Evolutionary conservation across 208 protist genomes (phyloP).

Genomic region (Trypanosoma mega): DNA sequence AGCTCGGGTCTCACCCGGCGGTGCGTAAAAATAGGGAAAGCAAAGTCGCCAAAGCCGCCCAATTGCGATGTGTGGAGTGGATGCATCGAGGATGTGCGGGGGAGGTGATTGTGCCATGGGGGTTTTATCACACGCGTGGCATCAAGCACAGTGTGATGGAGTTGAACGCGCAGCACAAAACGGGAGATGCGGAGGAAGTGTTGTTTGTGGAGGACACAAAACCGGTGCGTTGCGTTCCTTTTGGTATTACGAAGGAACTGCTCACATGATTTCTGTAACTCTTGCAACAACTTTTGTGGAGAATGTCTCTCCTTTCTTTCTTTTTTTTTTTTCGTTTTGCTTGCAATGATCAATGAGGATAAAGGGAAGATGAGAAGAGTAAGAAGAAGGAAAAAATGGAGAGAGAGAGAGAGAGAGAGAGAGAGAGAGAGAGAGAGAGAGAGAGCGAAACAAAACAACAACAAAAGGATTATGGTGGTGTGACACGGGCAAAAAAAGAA

Average conservation of each 20-base stretch:
- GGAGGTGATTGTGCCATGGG: slow-evolving; percentile 90
- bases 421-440: no score
- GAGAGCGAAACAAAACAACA: no score
- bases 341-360: not conserved
- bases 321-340: slow-evolving; percentile 2
- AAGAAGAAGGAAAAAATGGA: no score
- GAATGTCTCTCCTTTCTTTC: slow-evolving; percentile 5
- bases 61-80: slow-evolving; percentile 69
- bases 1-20: slow-evolving; percentile 63
- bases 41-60: slow-evolving; percentile 72
- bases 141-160: slow-evolving; percentile 80
- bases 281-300: not conserved
- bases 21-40: slow-evolving; percentile 68
- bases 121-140: slow-evolving; percentile 81
- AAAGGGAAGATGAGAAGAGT: no score
- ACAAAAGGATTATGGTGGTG: no score
- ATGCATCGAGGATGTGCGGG: slow-evolving; percentile 58
- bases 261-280: slow-evolving; percentile 26
- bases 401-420: no score
- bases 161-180: slow-evolving; percentile 29
- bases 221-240: slow-evolving; percentile 66
- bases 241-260: slow-evolving; percentile 73
- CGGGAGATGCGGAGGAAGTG: slow-evolving; percentile 10
- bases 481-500: no score
- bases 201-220: slow-evolving; percentile 77